Evolutionary conservation across 2,329 filamentous ascomycete genomes (phyloP).

Genomic region (Xylariaceae sp.): DNA sequence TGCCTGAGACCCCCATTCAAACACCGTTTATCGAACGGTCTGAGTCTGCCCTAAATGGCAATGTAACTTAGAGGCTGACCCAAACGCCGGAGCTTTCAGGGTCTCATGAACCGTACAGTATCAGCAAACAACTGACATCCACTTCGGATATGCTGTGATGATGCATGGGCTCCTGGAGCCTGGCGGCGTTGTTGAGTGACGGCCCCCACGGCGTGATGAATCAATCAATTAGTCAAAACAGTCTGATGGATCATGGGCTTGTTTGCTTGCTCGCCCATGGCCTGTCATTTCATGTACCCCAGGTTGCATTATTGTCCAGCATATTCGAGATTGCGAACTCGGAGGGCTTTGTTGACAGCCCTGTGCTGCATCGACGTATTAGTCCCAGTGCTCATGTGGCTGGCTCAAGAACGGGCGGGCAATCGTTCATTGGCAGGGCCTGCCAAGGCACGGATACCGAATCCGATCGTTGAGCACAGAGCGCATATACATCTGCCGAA

Average conservation of each 20-base stretch:
- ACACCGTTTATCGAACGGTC: neutral
- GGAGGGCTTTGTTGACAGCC: neutral
- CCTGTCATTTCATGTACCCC: neutral
- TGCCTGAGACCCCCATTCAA: neutral
- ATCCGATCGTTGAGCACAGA: neutral
- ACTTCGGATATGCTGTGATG: no score
- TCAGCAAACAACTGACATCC: no score
- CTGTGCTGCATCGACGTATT: neutral
- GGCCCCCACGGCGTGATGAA: no score
- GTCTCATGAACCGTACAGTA: no score
- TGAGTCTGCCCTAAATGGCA: no score
- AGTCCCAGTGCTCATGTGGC: slow-evolving; percentile 1
- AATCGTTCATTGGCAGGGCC: neutral
- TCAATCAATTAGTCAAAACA: neutral
- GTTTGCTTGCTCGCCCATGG: neutral
- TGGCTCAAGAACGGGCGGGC: slow-evolving; percentile 1
- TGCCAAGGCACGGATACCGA: neutral
- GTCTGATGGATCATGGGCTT: neutral
- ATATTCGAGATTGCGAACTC: neutral
- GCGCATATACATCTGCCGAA: neutral
- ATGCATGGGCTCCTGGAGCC: no score
- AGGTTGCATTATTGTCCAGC: neutral
- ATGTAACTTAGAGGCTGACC: no score
- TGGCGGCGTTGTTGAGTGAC: no score
- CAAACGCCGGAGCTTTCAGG: no score